Percentiles rank a stretch among this genome's conserved stretches.
Evolutionary conservation across 2,329 filamentous ascomycete genomes (phyloP).

Genomic region (Sporothrix luriei): DNA sequence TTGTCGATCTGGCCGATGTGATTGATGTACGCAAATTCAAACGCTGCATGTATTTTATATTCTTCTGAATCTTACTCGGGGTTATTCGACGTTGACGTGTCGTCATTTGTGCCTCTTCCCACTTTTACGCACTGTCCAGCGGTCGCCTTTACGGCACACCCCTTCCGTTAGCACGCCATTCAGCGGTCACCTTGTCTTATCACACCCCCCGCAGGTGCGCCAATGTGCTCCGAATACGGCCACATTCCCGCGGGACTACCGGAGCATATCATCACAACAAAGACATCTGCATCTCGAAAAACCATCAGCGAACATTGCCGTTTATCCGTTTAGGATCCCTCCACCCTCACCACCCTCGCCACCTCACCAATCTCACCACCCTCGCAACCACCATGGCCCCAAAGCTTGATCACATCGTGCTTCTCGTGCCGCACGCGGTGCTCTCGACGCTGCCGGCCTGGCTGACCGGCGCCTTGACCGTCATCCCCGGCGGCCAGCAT

Average conservation of each 20-base stretch:
- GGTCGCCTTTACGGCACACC: too few relatives aligned
- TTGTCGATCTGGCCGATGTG: neutral
- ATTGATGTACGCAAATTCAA: too few relatives aligned
- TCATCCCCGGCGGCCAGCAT: constrained; percentile 63
- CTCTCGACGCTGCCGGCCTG: constrained; percentile 53
- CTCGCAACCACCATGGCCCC: constrained; percentile 34
- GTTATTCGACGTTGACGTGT: neutral
- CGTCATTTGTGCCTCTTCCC: neutral
- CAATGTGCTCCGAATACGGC: neutral
- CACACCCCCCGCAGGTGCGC: neutral
- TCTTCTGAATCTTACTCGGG: too few relatives aligned
- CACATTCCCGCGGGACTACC: neutral
- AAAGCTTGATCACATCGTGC: constrained; percentile 64
- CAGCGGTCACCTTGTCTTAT: neutral
- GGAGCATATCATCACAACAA: neutral
- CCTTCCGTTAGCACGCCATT: neutral
- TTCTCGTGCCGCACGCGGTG: constrained; percentile 59
- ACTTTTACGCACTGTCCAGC: too few relatives aligned
- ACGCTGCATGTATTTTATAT: too few relatives aligned
- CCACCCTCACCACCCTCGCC: too few relatives aligned
- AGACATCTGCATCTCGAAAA: neutral
- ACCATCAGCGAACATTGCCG: neutral
- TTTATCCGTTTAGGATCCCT: neutral
- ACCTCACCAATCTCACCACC: too few relatives aligned
- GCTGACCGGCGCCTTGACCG: constrained; percentile 57